phyloP scores from a whole-genome alignment of 441 rosid genomes.

The Rhodomyrtus psidioides region DNA sequence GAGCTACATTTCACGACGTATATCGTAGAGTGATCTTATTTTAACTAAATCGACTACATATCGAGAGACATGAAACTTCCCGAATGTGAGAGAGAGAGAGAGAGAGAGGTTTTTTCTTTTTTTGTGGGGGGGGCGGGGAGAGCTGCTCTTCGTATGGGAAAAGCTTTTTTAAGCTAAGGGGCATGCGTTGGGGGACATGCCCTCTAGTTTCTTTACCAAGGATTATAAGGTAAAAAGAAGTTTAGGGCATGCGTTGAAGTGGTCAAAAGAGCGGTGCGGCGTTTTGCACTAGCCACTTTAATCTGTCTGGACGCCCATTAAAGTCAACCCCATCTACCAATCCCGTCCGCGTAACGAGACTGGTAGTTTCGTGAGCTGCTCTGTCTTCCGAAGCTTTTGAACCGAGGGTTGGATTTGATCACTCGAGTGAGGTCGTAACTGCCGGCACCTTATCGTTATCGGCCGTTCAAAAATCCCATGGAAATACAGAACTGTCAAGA shows the following conservation, averaged over 20 bases:
- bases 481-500: neutral
- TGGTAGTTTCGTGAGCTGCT: neutral
- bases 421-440: neutral
- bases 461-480: neutral
- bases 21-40: neutral
- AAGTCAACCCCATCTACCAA: neutral
- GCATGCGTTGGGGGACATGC: neutral
- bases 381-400: neutral
- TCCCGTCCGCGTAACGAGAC: neutral
- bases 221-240: neutral
- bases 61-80: neutral
- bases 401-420: neutral
- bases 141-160: no score
- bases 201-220: neutral
- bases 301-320: neutral
- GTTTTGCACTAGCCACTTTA: neutral
- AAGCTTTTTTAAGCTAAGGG: neutral
- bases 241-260: neutral
- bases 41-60: neutral
- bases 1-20: neutral
- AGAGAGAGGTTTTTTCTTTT: no score
- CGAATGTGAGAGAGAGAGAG: neutral
- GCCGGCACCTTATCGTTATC: neutral
- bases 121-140: no score
- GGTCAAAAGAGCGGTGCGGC: neutral